Conservation (phyloP, 192 early-diverging fungal species). For the Backusella psychrophila region DNA sequence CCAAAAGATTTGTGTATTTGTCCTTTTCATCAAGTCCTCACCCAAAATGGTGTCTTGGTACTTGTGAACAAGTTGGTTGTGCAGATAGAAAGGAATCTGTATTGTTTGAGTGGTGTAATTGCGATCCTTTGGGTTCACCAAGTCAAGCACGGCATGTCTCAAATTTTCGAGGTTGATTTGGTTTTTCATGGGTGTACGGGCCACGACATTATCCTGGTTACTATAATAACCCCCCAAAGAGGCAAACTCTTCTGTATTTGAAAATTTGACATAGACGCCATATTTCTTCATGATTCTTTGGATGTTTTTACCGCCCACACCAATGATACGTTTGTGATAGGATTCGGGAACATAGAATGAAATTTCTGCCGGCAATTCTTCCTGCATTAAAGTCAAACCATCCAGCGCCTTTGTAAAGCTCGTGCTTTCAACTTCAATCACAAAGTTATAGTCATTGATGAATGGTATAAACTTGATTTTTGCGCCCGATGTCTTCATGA, state of each 20-base stretch:
- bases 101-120: constrained; percentile 47
- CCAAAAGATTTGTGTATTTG: constrained; percentile 57
- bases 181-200: constrained; percentile 82
- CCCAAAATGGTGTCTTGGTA: constrained; percentile 3
- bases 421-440: constrained; percentile 68
- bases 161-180: constrained; percentile 63
- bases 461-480: constrained; percentile 65
- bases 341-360: constrained; percentile 81
- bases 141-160: constrained; percentile 60
- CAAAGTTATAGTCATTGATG: constrained; percentile 73
- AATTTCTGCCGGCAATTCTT: constrained; percentile 86
- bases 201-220: constrained; percentile 83
- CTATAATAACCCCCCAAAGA: constrained; percentile 77
- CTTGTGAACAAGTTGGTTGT: constrained; percentile 50
- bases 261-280: constrained; percentile 88
- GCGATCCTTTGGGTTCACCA: constrained; percentile 48
- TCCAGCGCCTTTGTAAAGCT: constrained; percentile 57
- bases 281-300: constrained; percentile 89
- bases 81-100: constrained; percentile 56
- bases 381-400: constrained; percentile 66
- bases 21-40: constrained; percentile 54
- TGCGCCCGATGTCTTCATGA: constrained; percentile 70
- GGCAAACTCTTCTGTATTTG: constrained; percentile 77
- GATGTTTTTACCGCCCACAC: constrained; percentile 86
- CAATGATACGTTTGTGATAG: constrained; percentile 86